Base-by-base conservation (phyloP, 75 land plant genomes). In the Picea sitchensis region DNA sequence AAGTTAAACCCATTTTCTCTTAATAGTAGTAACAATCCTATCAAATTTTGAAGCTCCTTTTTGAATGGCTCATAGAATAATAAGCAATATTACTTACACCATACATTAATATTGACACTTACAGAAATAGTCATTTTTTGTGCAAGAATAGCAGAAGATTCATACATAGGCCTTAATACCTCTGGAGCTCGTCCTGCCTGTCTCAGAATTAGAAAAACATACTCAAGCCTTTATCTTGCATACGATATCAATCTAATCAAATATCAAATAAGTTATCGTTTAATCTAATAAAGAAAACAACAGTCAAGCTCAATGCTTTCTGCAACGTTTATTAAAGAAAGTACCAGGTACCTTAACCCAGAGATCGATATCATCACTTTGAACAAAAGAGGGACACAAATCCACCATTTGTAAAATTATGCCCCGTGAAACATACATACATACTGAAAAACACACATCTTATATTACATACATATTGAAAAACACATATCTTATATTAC, bases 61-160 rank as follows among this genome's bases (percentile, higher is more conserved):
- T 69, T 18, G 21, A 41, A 69, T 69, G 21, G 2, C 23, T 18
- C 32, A 21, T 30, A 14, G 79, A 2, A n/a, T 56, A 56, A 44
- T n/a, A 80, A 26, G 41, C 73, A 14, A 69, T 18, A 36, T 38
- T 69, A 69, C 17, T 41, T 38, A n/a, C 5, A 69, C 23, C 41
- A 14, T 44, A 72, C 26, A 44, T 30, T 7, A n/a, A 61, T 64
- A 2, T 67, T 18, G 14, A 23, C 31, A 30, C 63, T 77, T 74
- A 85, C 87, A 81, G 61, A 80, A 57, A 85, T 73, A 62, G 87
- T 85, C 58, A 85, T 79, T 73, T 83, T 85, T 63, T 85, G 87
- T 56, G 87, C 87, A 67, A 85, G 86, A 58, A 84, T 75, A 83
- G 87, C 80, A 61, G 87, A 80, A 51, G 87, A 85, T 62, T 83